Evolutionary conservation across 1,139 yeast genomes (phyloP), one percentile per base, ranked within the genome.

Genomic region (Debaryomycetaceae sp.): DNA sequence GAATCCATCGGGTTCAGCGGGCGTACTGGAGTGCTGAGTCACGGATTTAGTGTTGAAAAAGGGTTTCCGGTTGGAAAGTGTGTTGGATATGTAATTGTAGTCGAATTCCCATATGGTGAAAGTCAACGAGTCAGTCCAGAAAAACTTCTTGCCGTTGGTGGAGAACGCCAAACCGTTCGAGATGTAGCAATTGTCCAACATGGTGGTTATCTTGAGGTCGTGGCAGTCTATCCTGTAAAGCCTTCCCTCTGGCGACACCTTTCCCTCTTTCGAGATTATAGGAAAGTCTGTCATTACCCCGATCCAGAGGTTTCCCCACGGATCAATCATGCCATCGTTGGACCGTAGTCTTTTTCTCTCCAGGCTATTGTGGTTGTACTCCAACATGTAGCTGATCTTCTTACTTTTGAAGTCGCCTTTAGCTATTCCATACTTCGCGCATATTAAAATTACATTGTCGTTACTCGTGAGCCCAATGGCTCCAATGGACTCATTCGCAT

Each of bases 141-240:
- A 85, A 57, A 87, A 70, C 40, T 66, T 65, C 36, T 69, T 73
- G 8, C 74, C 71, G 44, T 75, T 79, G 38, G 64, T 62, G 37
- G 74, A 68, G 76, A 89, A 91, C 31, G 85, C 87, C 53, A 90
- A 72, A n/a, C 97, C 96, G 58, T 90, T 90, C 20, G 93, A 78
- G 47, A 86, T 84, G 36, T 62, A 61, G 35, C 76, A 64, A 24
- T 68, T 59, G 54, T 59, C 59, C 11, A 64, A 49, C 72, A 75
- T 65, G 30, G 62, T 53, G 31, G 64, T 61, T 23, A 68, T 53
- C 22, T 62, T 48, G 49, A 70, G 58, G 42, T 67, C 70, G n/a
- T 66, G 57, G 36, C 68, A 59, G 43, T 65, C 57, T 39, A 76
- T 61, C 34, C 75, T 62, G 57, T 70, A 78, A 48, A 79, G 60